Evolutionary conservation across 352 stramenopile genomes (phyloP), one percentile per base, ranked within the genome.

Genomic region (Pythium apleroticum): DNA sequence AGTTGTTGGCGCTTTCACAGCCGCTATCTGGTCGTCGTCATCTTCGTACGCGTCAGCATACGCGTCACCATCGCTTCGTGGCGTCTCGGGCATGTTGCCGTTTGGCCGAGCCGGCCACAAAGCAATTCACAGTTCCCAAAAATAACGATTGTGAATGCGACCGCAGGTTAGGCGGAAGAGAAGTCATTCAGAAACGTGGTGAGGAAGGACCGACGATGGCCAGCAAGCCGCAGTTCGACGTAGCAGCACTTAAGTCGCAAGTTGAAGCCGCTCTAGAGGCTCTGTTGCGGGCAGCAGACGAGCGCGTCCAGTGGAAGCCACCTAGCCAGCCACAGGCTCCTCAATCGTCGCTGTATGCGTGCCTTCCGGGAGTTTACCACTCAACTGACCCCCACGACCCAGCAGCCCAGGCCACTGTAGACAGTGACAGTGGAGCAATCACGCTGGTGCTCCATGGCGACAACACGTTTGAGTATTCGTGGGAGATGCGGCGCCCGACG

Each of bases 401-500:
- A 5, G 61, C 66, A 4, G 15, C 35, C 10, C 31, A 25, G 1
- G 10, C 60, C 5, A 39, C 52, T 37, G 56, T 52, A 5, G 49
- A 70, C 19, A 55, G 53, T 22, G 52, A 63, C 14, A 56, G 12
- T 15, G 60, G 61, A 20, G 30, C 45, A 4, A 19, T 57, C 5
- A 59, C 56, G 1, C 48, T 95, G 1, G 35, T 89, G 14, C 74
- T 95, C 8, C 82, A 95, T 61, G 84, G 84, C 3, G 84, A 95
- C 68, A 93, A 91, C 63, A 81, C 81, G 7, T 95, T 95, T 50
- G 82, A 93, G 52, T 95, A 95, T 60, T 15, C 69, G 27, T 93
- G 84, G 84, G 85, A 63, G 19, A 74, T 92, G 75, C 78, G 73
- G 25, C 77, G 83, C 12, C 77, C 60, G 22, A 75, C 69, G 9